Base-by-base conservation (phyloP, 495 filamentous ascomycete genomes). In the Aspergillus bridgeri region DNA sequence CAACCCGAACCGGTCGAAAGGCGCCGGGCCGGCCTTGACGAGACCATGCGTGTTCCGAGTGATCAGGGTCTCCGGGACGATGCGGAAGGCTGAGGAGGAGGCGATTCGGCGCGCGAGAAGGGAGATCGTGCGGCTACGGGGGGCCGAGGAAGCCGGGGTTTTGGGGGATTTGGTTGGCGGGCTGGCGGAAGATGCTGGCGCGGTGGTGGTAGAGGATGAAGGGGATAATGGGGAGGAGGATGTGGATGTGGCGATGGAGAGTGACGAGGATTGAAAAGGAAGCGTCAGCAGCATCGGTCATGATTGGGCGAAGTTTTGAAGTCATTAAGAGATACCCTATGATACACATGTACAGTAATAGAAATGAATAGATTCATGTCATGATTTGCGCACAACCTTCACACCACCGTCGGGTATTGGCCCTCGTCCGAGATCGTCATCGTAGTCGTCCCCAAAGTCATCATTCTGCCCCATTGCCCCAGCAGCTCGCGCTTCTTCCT, bases 31-130 rank as follows among this genome's bases (percentile, higher is more conserved):
- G 42, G 24, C 57, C 62, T 15, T 62, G 66, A 47, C 65, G 18
- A 60, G 74, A 53, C 78, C 82, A 0, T 92, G 90, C 61, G 85
- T 95, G 6, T 87, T 92, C 51, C 85, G 88, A 49, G 92, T 98
- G n/a, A 81, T 96, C 17, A 80, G 89, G 54, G 90, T 96, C n/a
- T 91, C 88, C 57, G 94, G 94, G 20, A 98, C 95, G 9, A 95
- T 98, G 63, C 84, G 84, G 58, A 96, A 96, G 75, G 87, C 87
- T 3, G 91, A 97, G 78, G 87, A 94, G 69, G 92, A 93, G 69
- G 90, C 88, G 38, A 86, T 97, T 65, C 79, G 84, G 20, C 80
- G 90, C 57, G 89, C 90, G 43, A 84, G 85, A 61, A 76, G 79
- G 50, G 83, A 89, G 65, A 86, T 96, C 57, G 75, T 87, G 53